Conservation (phyloP, 306 rosid genomes). For the Crataegus laevigata region DNA sequence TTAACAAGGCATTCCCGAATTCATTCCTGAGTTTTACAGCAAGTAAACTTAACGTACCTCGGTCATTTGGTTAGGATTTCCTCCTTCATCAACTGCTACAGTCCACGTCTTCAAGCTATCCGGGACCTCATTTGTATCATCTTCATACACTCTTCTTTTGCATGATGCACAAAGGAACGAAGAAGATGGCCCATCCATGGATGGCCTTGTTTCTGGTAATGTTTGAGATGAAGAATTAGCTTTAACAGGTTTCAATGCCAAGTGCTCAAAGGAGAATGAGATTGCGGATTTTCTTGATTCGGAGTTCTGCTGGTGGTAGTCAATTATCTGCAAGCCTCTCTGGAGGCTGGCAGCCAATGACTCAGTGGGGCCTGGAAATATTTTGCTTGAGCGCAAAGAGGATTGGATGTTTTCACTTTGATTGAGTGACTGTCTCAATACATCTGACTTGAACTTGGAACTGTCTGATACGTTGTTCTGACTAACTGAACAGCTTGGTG, state of each 20-base stretch:
- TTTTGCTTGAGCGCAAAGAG: conserved; percentile 54
- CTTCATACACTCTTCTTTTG: conserved; percentile 29
- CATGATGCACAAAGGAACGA: conserved; percentile 64
- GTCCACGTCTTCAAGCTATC: conserved; percentile 39
- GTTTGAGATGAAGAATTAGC: conserved; percentile 32
- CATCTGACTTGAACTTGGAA: conserved; percentile 39
- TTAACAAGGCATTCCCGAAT: background rate
- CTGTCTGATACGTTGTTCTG: conserved; percentile 45
- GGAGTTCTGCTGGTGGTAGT: conserved; percentile 72
- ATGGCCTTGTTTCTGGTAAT: conserved; percentile 31
- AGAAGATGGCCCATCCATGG: conserved; percentile 28
- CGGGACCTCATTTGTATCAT: conserved; percentile 33
- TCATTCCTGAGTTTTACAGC: background rate
- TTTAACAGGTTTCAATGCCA: conserved; percentile 46
- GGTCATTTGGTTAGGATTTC: conserved; percentile 19
- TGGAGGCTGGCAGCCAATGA: conserved; percentile 93
- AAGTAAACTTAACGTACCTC: conserved; percentile 6
- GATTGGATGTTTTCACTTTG: conserved; percentile 42
- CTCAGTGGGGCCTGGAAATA: conserved; percentile 63
- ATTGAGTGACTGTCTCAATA: conserved; percentile 42
- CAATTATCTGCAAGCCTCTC: conserved; percentile 86
- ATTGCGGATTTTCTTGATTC: conserved; percentile 54
- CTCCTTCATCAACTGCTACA: conserved; percentile 30
- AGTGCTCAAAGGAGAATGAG: conserved; percentile 79
- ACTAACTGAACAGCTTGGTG: conserved; percentile 51